phyloP scores from a whole-genome alignment of 179 eudicot species.

The Spergularia azorica region DNA sequence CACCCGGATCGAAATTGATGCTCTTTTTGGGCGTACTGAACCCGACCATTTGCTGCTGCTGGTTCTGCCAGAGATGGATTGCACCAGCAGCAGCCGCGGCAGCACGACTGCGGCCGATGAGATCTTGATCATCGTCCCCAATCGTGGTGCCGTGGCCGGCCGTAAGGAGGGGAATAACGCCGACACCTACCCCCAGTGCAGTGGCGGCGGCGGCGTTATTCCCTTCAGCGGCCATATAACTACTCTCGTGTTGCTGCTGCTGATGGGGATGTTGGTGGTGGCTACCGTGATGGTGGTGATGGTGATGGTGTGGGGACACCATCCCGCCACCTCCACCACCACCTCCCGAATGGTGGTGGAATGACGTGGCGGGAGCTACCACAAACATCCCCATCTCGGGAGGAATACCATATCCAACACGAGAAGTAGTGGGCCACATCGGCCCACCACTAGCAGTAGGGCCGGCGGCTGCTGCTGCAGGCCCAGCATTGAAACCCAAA shows the following conservation, averaged over 20 bases:
- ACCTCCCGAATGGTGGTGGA: slow-evolving; percentile 22
- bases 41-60: slow-evolving; percentile 19
- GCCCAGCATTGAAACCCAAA: slow-evolving; percentile 68
- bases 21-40: slow-evolving; percentile 7
- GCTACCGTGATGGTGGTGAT: slow-evolving; percentile 16
- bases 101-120: slow-evolving; percentile 25
- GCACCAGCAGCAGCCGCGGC: slow-evolving; percentile 25
- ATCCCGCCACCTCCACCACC: slow-evolving; percentile 1
- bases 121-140: slow-evolving; percentile 2
- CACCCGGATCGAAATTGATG: slow-evolving; percentile 34
- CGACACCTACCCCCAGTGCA: slow-evolving; percentile 32
- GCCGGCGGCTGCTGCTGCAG: slow-evolving; percentile 30
- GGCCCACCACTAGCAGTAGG: slow-evolving; percentile 15
- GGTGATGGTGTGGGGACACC: slow-evolving; percentile 23
- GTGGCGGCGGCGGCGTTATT: slow-evolving; percentile 29
- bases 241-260: neutral
- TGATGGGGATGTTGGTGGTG: slow-evolving; percentile 18
- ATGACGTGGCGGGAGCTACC: slow-evolving; percentile 54
- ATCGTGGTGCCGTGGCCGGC: slow-evolving; percentile 26
- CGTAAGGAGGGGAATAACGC: slow-evolving; percentile 42
- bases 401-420: slow-evolving; percentile 29
- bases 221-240: slow-evolving; percentile 11
- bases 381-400: slow-evolving; percentile 74
- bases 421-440: slow-evolving; percentile 42
- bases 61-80: slow-evolving; percentile 29